Conservation (phyloP, 1,139 yeast genomes). For the Kazachstania sp. region DNA sequence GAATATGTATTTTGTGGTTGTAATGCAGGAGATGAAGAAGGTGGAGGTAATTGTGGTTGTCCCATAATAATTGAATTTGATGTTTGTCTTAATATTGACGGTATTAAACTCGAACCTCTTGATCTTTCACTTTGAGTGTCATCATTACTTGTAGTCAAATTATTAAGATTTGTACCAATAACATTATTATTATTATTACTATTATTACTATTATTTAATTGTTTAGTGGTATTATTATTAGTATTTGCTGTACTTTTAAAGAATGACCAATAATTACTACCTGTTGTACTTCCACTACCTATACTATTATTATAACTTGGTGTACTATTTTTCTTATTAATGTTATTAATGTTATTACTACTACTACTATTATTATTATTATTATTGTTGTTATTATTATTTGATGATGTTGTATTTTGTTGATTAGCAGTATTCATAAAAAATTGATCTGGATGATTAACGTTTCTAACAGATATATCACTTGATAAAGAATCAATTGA, state of each 20-base stretch:
- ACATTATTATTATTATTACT: too few species aligned
- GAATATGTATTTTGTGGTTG: conserved; percentile 14
- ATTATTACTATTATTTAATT: background rate
- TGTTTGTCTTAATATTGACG: conserved; percentile 18
- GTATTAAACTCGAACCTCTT: conserved; percentile 19
- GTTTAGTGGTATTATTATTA: background rate
- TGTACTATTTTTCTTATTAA: conserved; percentile 15
- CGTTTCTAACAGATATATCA: conserved; percentile 20
- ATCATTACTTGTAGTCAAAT: conserved; percentile 3
- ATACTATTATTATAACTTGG: conserved; percentile 7
- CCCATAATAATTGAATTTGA: conserved; percentile 12
- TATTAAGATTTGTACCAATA: background rate
- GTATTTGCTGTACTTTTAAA: conserved; percentile 10
- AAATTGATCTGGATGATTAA: conserved; percentile 16
- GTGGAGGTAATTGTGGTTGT: conserved; percentile 19
- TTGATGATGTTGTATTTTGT: conserved; percentile 7
- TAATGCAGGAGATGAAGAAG: conserved; percentile 10
- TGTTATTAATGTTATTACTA: too few species aligned
- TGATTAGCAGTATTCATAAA: conserved; percentile 1
- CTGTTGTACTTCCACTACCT: conserved; percentile 9
- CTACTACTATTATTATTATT: too few species aligned
- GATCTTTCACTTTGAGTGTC: conserved; percentile 12
- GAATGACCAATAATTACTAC: conserved; percentile 18
- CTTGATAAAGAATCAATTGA: conserved; percentile 28
- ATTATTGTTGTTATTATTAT: conserved; percentile 2